phyloP scores from a whole-genome alignment of 345 rosid species.

The Boechera retrofracta region DNA sequence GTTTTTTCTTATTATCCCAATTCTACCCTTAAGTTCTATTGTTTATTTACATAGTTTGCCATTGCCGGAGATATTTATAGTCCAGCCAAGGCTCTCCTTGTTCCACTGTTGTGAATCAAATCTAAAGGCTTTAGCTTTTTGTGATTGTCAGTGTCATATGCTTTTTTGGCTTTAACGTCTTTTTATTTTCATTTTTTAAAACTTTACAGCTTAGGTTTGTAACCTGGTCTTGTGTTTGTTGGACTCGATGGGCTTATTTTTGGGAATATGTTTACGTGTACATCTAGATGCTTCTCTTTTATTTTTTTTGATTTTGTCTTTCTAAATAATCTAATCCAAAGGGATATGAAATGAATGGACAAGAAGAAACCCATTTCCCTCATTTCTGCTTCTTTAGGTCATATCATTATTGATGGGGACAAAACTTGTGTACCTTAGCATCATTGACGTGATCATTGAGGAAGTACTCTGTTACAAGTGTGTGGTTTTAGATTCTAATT shows the following conservation, averaged over 20 bases:
- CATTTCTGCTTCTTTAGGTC: constrained; percentile 39
- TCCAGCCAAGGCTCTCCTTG: constrained; percentile 24
- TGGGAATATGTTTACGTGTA: constrained; percentile 45
- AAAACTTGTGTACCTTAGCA: constrained; percentile 27
- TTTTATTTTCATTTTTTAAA: constrained; percentile 25
- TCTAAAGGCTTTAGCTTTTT: constrained; percentile 34
- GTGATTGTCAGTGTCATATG: constrained; percentile 45
- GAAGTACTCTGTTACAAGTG: constrained; percentile 9
- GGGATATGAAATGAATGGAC: constrained; percentile 49
- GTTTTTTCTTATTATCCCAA: constrained; percentile 41
- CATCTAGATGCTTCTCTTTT: constrained; percentile 29
- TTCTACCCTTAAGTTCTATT: constrained; percentile 22
- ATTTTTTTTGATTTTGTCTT: constrained; percentile 26
- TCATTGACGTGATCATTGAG: constrained; percentile 32
- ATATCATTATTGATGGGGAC: constrained; percentile 46
- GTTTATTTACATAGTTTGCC: constrained; percentile 38
- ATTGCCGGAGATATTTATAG: constrained; percentile 21
- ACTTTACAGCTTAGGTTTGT: constrained; percentile 43
- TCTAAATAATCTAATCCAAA: constrained; percentile 29
- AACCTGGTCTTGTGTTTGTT: constrained; percentile 46
- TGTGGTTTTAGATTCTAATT: constrained; percentile 22
- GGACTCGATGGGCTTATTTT: constrained; percentile 42
- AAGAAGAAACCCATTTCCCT: constrained; percentile 25
- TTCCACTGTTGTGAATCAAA: constrained; percentile 34
- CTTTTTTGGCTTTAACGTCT: constrained; percentile 46